Conservation (phyloP, 2,329 filamentous ascomycete genomes). For the Tolypocladium nubicola region DNA sequence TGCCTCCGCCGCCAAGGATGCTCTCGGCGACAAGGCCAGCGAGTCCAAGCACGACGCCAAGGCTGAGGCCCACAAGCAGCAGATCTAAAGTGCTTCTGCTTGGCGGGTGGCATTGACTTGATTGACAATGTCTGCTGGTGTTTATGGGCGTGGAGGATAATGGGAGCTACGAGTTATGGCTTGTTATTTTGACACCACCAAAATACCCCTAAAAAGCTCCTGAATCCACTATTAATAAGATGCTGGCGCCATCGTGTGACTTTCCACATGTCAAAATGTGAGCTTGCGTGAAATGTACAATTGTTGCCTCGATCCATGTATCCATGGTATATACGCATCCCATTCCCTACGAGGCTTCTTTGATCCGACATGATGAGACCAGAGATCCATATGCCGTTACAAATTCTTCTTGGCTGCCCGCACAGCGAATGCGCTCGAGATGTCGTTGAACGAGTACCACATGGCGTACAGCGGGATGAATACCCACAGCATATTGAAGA, state of each 20-base stretch:
- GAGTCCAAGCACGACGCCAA: slow-evolving; percentile 30
- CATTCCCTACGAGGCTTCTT: background rate
- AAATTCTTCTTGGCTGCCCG: slow-evolving; percentile 19
- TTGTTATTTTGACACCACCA: background rate
- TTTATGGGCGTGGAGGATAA: background rate
- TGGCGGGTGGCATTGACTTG: background rate
- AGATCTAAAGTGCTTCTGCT: slow-evolving; percentile 17
- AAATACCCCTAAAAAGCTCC: slow-evolving; percentile 7
- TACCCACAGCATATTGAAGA: slow-evolving; percentile 62
- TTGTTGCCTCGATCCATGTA: no score
- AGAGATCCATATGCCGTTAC: slow-evolving; percentile 4
- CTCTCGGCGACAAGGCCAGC: slow-evolving; percentile 32
- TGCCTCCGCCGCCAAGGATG: slow-evolving; percentile 37
- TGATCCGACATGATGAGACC: background rate
- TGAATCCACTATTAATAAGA: background rate
- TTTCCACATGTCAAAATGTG: no score
- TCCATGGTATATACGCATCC: background rate
- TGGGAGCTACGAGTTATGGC: background rate
- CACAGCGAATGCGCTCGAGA: slow-evolving; percentile 38
- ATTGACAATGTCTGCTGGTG: background rate
- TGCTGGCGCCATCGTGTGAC: background rate
- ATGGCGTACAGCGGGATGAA: slow-evolving; percentile 50
- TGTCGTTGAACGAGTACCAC: slow-evolving; percentile 43
- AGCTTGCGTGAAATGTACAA: background rate
- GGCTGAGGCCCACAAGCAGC: slow-evolving; percentile 30